Evolutionary conservation across 2,329 filamentous ascomycete species (phyloP), one percentile per base, ranked within the genome.

Genomic region (Leptographium galeiforme): DNA sequence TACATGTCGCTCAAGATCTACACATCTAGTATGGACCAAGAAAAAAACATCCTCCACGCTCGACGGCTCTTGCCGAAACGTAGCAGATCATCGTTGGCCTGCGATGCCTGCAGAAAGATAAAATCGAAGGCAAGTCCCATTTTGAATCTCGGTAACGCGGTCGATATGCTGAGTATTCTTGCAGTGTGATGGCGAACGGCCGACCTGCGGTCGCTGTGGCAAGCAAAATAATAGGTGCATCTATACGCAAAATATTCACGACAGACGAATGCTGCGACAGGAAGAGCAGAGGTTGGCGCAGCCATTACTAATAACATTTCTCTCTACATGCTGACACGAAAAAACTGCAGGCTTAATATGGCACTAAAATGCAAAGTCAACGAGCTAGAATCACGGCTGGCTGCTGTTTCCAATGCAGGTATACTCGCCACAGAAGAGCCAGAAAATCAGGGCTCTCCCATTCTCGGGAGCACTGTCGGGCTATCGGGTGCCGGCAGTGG

Each of bases 371-470:
- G 48, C 36, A 55, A 55, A 43, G 57, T 63, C 13, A 54, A 50
- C 14, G 61, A 62, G 39, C 57, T 62, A 19, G 59, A 62, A 44
- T 5, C 56, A 10, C 44, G 30, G 2, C 14, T 47, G 2, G 44
- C 44, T 10, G 44, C 44, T 16, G 53, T 19, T 54, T 63, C 7
- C 56, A 33, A 53, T 5, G 55, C 57, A 1, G 44, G n/a, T n/a
- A 33, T n/a, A 50, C 55, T 10, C 14, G 13, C 12, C 14, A 25
- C 16, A 30, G 40, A 33, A 6, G 44, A 39, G 7, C n/a, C 41
- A 1, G 51, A 57, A 19, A 48, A 51, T 7, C 33, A 45, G 18
- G 32, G 49, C 0, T 44, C 53, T 5, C 38, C 51, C 32, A 32
- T 46, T 4, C 50, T 43, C 25, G 49, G 25, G 10, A 50, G 47